Evolutionary conservation across 2,329 filamentous ascomycete genomes (phyloP), one percentile per base, ranked within the genome.

Genomic region (Penicillium sp.): DNA sequence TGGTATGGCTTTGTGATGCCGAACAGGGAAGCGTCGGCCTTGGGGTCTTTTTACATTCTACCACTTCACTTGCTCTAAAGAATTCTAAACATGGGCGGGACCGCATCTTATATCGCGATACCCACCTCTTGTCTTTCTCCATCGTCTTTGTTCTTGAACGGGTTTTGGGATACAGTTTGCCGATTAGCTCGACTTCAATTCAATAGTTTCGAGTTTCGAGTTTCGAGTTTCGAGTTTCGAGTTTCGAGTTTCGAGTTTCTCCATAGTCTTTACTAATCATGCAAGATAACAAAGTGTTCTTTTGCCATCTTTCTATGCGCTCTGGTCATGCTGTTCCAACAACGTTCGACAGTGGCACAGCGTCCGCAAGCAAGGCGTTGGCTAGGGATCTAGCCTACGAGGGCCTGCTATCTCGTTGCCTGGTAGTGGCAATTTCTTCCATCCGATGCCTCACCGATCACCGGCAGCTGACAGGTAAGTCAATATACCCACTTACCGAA

Each of bases 391-490:
- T 39, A 18, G 13, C 18, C 34, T 38, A 38, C 36, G 16, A 21
- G 5, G 18, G 10, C 10, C 10, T 1, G 16, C 33, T 53, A 55
- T 51, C 10, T 53, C 41, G 56, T 42, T 56, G 49, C 54, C 59
- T 59, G 29, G 26, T 15, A 46, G 55, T 63, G 60, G 59, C 59
- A 39, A 58, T 33, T 26, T 24, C 21, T 33, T 13, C n/a, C 23
- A 18, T 18, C n/a, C 36, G 8, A 10, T 13, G 36, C 18, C 10
- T 13, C 23, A 42, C 21, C 15, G 23, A 28, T n/a, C 15, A 9
- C 39, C 21, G 23, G 34, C 36, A 45, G 42, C 38, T 31, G 47
- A 26, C 13, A 5, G 45, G 16, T 12, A 36, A 41, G 29, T 36
- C 9, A n/a, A 18, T 33, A 18, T 33, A 36, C 26, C 36, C 38